phyloP scores from a whole-genome alignment of 2,329 filamentous ascomycete genomes.

The Aspergillus chevalieri region DNA sequence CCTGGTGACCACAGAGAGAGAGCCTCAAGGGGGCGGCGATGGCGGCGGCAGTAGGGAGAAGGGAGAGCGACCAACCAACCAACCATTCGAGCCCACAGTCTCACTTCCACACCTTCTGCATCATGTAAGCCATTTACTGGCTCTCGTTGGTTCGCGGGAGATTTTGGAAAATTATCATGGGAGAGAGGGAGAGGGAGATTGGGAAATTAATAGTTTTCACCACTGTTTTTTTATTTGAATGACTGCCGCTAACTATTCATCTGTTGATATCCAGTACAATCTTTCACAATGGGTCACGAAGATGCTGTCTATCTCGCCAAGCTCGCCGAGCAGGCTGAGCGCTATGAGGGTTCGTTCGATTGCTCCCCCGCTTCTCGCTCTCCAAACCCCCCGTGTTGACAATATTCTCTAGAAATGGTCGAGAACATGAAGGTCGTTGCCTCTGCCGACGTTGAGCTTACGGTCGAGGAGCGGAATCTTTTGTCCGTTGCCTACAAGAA shows the following conservation, averaged over 20 bases:
- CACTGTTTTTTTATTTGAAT: not conserved
- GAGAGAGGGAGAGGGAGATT: not conserved
- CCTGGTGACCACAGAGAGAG: not conserved
- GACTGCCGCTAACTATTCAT: slow-evolving; percentile 6
- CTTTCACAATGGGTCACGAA: slow-evolving; percentile 91
- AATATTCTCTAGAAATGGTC: slow-evolving; percentile 73
- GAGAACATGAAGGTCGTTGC: slow-evolving; percentile 99
- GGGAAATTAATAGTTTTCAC: not conserved
- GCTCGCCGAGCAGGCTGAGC: slow-evolving; percentile 99
- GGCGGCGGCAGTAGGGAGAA: not conserved
- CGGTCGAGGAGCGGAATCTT: slow-evolving; percentile 94
- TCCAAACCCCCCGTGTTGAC: slow-evolving; percentile 11
- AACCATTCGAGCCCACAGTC: not conserved
- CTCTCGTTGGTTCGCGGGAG: not conserved
- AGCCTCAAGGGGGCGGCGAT: not conserved
- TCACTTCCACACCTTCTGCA: not conserved
- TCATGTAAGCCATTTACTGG: not conserved
- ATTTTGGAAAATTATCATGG: not conserved
- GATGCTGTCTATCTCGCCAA: slow-evolving; percentile 99
- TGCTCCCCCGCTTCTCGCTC: not conserved
- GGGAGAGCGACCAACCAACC: not conserved
- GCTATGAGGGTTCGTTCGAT: slow-evolving; percentile 84
- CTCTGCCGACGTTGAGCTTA: slow-evolving; percentile 73
- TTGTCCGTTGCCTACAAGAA: slow-evolving; percentile 99
- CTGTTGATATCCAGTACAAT: slow-evolving; percentile 19